Percentiles rank a stretch among this genome's conserved stretches.
Evolutionary conservation across 768 basidiomycete species (phyloP).

Genomic region (Rhodocollybia butyracea): DNA sequence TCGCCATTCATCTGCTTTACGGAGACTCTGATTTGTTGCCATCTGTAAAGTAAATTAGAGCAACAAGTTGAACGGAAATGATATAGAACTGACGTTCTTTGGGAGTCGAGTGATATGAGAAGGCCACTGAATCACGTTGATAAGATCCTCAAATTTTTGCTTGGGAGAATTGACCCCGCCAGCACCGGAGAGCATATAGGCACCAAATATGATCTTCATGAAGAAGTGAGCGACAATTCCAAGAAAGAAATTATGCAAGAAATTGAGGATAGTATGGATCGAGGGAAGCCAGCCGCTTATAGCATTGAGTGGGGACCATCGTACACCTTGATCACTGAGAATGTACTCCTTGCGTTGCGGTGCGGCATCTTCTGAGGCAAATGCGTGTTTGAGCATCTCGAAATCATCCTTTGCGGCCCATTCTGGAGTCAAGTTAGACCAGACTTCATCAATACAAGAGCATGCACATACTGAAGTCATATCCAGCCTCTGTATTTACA

Average conservation of each 20-base stretch:
- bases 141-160: constrained; percentile 18
- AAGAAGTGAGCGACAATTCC: constrained; percentile 21
- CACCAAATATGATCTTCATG: constrained; percentile 16
- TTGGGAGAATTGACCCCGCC: constrained; percentile 16
- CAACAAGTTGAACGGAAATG: background rate
- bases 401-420: too few species aligned
- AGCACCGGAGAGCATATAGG: constrained; percentile 21
- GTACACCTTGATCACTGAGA: too few species aligned
- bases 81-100: constrained; percentile 26
- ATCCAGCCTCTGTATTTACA: too few species aligned
- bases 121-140: constrained; percentile 27
- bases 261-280: too few species aligned
- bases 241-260: constrained; percentile 29
- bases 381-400: too few species aligned
- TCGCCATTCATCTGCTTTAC: constrained; percentile 31
- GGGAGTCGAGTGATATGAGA: constrained; percentile 26
- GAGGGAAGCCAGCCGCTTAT: too few species aligned
- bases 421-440: too few species aligned
- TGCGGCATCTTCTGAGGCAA: too few species aligned
- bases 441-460: too few species aligned
- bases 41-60: constrained; percentile 16
- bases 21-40: constrained; percentile 27
- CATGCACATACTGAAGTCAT: too few species aligned
- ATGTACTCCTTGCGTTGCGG: too few species aligned
- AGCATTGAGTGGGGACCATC: too few species aligned